Conservation (phyloP, 2,329 filamentous ascomycete species). For the Penicillium sp. region DNA sequence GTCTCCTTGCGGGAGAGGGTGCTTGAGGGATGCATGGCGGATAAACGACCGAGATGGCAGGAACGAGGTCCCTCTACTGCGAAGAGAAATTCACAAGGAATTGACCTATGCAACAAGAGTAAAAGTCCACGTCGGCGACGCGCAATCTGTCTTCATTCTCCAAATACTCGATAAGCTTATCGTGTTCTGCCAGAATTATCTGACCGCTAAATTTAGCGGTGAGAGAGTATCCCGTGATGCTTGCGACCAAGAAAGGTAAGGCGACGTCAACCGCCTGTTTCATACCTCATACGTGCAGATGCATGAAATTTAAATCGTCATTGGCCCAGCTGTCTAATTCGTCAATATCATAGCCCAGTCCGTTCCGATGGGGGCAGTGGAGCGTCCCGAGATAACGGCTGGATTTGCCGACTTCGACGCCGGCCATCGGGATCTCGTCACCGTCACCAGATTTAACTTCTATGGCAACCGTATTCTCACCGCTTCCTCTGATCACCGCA, state of each 20-base stretch:
- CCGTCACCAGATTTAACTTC: conserved; percentile 84
- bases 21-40: conserved; percentile 35
- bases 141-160: conserved; percentile 36
- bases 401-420: conserved; percentile 47
- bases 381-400: conserved; percentile 35
- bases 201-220: conserved; percentile 32
- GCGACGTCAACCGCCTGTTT: conserved; percentile 23
- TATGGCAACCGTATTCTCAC: conserved; percentile 91
- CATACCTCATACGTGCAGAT: conserved; percentile 22
- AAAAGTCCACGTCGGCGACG: conserved; percentile 1
- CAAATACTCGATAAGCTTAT: conserved; percentile 21
- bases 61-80: not conserved
- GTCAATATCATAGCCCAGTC: conserved; percentile 2
- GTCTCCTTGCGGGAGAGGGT: conserved; percentile 55
- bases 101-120: not conserved
- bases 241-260: conserved; percentile 22
- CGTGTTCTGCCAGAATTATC: conserved; percentile 18
- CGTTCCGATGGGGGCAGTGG: conserved; percentile 24
- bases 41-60: not conserved
- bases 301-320: conserved; percentile 16
- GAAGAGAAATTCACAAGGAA: conserved; percentile 9
- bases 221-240: conserved; percentile 16
- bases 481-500: conserved; percentile 86
- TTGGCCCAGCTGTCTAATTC: conserved; percentile 19
- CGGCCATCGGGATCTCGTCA: conserved; percentile 64